These are phyloP conservation scores for Periconia sp. DNA, from an alignment of 2,329 filamentous ascomycete genomes.

Conservation along the genomic window DNA sequence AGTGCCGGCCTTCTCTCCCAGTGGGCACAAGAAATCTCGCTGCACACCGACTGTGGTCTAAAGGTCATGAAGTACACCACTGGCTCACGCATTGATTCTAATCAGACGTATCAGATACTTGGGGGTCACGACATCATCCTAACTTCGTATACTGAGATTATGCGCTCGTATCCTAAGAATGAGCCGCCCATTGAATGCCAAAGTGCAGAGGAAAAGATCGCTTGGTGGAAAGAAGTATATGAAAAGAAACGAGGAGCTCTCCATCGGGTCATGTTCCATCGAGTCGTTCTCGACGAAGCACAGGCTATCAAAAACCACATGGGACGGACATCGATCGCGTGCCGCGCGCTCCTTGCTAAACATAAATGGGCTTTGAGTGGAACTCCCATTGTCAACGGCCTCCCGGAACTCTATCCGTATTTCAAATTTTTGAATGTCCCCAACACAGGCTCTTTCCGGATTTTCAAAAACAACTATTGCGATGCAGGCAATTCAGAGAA, in stretches of 20 bases:
- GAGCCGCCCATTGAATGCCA: conserved; percentile 39
- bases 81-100: conserved; percentile 28
- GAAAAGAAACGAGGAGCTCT: conserved; percentile 35
- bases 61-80: conserved; percentile 30
- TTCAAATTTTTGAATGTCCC: conserved; percentile 50
- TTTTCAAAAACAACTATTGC: conserved; percentile 50
- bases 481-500: conserved; percentile 30
- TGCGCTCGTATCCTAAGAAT: conserved; percentile 46
- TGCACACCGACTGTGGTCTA: conserved; percentile 23
- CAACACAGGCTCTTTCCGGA: conserved; percentile 42
- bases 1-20: conserved; percentile 44
- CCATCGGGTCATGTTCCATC: conserved; percentile 41
- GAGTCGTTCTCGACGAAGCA: conserved; percentile 61
- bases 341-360: conserved; percentile 42
- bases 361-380: conserved; percentile 49
- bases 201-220: conserved; percentile 43
- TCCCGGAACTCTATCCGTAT: conserved; percentile 40
- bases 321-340: conserved; percentile 48
- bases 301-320: conserved; percentile 58
- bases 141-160: conserved; percentile 48
- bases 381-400: conserved; percentile 43
- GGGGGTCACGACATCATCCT: conserved; percentile 37
- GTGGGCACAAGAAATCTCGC: conserved; percentile 40
- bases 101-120: conserved; percentile 12
- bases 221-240: conserved; percentile 39